Evolutionary conservation across 768 basidiomycete species (phyloP), one percentile per base, ranked within the genome.

Genomic region (Xerocomellus intermedius): DNA sequence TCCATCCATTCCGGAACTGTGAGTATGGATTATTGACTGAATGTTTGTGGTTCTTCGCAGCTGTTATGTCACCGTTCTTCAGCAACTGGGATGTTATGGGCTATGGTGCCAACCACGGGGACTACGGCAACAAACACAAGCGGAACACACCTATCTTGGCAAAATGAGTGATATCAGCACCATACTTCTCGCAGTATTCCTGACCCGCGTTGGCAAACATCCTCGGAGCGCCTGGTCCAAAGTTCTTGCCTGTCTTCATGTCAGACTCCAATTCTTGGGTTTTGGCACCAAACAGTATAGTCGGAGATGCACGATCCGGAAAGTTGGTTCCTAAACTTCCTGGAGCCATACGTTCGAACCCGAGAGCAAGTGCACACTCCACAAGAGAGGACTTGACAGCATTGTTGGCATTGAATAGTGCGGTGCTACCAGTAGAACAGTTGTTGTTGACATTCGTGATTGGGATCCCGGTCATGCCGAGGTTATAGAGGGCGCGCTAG

Each of bases 361-460:
- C 91, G 1, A 94, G 82, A 0, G 92, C 91, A 21, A 94, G 74
- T 1, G 86, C 82, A 65, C 91, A 92, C 51, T 89, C 85, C 2
- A 75, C 82, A 52, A 85, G 77, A 14, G 86, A 87, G 38, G 79
- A 80, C 67, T 85, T 89, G 42, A 94, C 82, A 9, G 81, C 77
- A 22, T 79, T 83, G 59, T 86, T 87, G 8, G 87, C 89, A 43
- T 87, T 81, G 68, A 81, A 89, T 21, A 94, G 76, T 6, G 92
- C 90, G 0, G 87, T 79, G 47, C 86, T 87, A 5, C 90, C 91
- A 0, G 91, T 91, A 4, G 90, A 86, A 64, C 91, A 92, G 69
- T 90, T 90, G 72, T 93, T 93, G 75, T 91, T 92, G 41, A 93
- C 88, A 62, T 93, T 94, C 47, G 86, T 79, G 64, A 94, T 85